Base-by-base conservation (phyloP, 2,329 filamentous ascomycete genomes). In the Phialophora tarda region DNA sequence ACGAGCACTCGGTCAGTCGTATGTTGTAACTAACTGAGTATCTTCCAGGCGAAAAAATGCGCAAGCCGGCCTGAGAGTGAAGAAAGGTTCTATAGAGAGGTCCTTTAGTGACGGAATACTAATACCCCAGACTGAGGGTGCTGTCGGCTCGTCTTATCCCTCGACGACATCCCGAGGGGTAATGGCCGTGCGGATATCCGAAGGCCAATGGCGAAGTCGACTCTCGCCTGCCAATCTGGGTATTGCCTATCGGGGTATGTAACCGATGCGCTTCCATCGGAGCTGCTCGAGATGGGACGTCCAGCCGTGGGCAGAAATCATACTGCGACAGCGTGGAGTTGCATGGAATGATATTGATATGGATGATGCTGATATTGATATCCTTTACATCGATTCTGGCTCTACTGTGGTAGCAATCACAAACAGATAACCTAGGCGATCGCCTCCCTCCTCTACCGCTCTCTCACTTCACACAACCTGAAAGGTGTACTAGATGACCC, bases 401-500 rank as follows among this genome's bases (percentile, higher is more conserved):
- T 41, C 14, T 11, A 41, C 6, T 1, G 14, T 5, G 34, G 34
- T 7, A 8, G 38, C 14, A 44, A 44, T n/a, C 38, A 44, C 17
- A 6, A n/a, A 44, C 6, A 44, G 17, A 41, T 41, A n/a, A 14
- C 6, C 14, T 51, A 21, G 1, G 44, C 8, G 8, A 11, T 32
- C 30, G 10, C 30, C 28, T 8, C 6, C 8, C 28, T 30, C 28
- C 28, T 30, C 28, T 30, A 8, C 28, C 8, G 28, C 28, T 8
- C 34, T 17, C 21, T 53, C 48, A 53, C 26, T 53, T 53, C 23
- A 28, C 26, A 61, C 75, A 77, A 4, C 66, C 61, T 3, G 78
- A 75, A 32, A 73, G 62, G 73, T 89, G 87, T 30, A 89, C 72
- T 30, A 89, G 77, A 77, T 90, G 88, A 0, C 88, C 88, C 57